phyloP scores from a whole-genome alignment of 139 green algal genomes.

The Spirogloea muscicola region DNA sequence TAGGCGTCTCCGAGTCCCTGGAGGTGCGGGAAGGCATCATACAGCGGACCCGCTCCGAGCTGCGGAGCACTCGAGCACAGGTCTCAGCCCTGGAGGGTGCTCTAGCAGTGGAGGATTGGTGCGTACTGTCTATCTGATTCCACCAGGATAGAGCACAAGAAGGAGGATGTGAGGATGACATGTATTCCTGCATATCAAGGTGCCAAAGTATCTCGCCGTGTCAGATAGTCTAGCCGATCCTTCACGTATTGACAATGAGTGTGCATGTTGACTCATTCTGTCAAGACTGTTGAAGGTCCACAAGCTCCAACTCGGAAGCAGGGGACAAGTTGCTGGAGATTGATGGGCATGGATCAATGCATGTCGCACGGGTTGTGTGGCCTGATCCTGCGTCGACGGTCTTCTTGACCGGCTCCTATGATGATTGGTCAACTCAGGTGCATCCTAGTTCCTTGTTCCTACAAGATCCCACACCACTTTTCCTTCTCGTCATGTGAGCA shows the following conservation, averaged over 20 bases:
- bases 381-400: conserved; percentile 4
- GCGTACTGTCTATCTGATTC: neutral
- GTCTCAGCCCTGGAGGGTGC: conserved; percentile 16
- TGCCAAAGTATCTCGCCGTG: neutral
- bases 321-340: too few relatives aligned
- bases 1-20: conserved; percentile 20
- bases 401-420: conserved; percentile 16
- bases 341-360: too few relatives aligned
- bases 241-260: neutral
- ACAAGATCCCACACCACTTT: too few relatives aligned
- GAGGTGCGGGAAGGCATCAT: conserved; percentile 41
- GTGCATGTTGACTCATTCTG: neutral
- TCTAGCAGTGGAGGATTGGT: conserved; percentile 3
- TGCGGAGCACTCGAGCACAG: conserved; percentile 18
- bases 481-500: too few relatives aligned
- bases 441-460: too few relatives aligned
- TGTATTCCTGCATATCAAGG: neutral
- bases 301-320: too few relatives aligned
- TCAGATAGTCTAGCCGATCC: neutral
- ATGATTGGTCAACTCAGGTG: conserved; percentile 10
- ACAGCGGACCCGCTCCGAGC: conserved; percentile 6
- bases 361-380: conserved; percentile 24
- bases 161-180: neutral
- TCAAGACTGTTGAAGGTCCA: too few relatives aligned
- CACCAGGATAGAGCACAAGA: neutral